These are phyloP conservation scores for Tympanopsis confertula DNA, from an alignment of 2,329 filamentous ascomycete genomes.

Conservation along the genomic window DNA sequence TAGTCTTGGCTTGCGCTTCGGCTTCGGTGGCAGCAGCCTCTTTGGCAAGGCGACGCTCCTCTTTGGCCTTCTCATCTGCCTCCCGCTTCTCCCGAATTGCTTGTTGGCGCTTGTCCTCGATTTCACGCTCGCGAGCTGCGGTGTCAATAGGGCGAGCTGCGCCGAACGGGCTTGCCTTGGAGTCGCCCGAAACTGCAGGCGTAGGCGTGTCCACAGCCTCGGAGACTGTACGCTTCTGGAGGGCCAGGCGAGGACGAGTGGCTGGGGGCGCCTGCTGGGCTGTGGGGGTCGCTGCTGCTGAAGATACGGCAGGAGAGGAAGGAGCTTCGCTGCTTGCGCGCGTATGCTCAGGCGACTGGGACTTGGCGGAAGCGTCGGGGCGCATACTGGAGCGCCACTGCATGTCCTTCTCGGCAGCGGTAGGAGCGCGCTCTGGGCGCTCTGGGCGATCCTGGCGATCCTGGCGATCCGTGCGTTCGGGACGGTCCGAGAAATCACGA, in stretches of 20 bases:
- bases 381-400: conserved; percentile 89
- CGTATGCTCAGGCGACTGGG: conserved; percentile 52
- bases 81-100: conserved; percentile 73
- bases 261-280: conserved; percentile 33
- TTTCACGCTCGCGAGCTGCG: conserved; percentile 72
- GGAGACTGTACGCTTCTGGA: conserved; percentile 82
- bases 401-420: conserved; percentile 82
- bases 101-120: conserved; percentile 76
- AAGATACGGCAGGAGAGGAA: conserved; percentile 50
- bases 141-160: conserved; percentile 91
- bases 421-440: conserved; percentile 57
- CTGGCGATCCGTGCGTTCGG: not conserved
- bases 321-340: conserved; percentile 68
- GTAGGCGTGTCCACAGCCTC: conserved; percentile 45
- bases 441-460: conserved; percentile 27
- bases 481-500: conserved; percentile 63
- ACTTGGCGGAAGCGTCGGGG: conserved; percentile 57
- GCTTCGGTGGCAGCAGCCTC: conserved; percentile 44
- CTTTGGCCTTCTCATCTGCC: conserved; percentile 74
- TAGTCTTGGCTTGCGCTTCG: conserved; percentile 15
- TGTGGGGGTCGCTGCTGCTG: conserved; percentile 26
- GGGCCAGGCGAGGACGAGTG: conserved; percentile 70
- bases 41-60: conserved; percentile 55
- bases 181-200: conserved; percentile 43
- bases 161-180: conserved; percentile 88